Evolutionary conservation across 2,329 filamentous ascomycete species (phyloP).

Genomic region (Rosellinia necatrix): DNA sequence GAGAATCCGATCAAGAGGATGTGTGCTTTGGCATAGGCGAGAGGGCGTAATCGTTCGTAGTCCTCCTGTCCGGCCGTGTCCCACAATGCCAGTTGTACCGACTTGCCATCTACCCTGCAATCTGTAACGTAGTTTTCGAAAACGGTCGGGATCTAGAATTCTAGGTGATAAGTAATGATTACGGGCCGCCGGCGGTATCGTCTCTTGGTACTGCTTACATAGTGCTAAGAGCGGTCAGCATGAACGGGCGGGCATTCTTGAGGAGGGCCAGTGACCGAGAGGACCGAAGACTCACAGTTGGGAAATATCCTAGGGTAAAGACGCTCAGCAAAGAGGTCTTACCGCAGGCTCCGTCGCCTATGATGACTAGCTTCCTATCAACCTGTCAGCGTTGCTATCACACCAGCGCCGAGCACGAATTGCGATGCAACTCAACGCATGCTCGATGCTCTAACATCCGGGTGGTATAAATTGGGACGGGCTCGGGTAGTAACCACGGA

Average conservation of each 20-base stretch:
- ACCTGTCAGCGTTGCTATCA: constrained; percentile 28
- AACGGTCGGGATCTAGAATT: constrained; percentile 80
- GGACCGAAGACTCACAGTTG: constrained; percentile 71
- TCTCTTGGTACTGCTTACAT: constrained; percentile 48
- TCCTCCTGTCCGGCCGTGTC: constrained; percentile 99
- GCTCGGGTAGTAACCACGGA: neutral
- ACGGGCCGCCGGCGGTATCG: constrained; percentile 2
- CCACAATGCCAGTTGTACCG: constrained; percentile 97
- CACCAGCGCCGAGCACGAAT: neutral
- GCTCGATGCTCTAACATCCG: neutral
- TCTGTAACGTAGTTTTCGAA: constrained; percentile 99
- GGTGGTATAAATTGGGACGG: neutral
- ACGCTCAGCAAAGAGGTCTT: constrained; percentile 98
- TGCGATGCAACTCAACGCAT: neutral
- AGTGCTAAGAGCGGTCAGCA: constrained; percentile 55
- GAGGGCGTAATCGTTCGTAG: constrained; percentile 90
- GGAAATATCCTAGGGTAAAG: constrained; percentile 97
- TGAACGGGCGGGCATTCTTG: constrained; percentile 16
- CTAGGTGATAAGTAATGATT: constrained; percentile 26
- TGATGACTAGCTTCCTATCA: constrained; percentile 43
- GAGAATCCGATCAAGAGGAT: constrained; percentile 96
- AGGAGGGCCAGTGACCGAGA: constrained; percentile 6
- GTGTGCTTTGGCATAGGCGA: constrained; percentile 96
- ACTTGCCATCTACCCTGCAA: constrained; percentile 96
- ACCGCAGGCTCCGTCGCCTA: constrained; percentile 78